Evolutionary conservation across 1,284 basidiomycete genomes (phyloP), one percentile per base, ranked within the genome.

Genomic region (Trametes pubescens): DNA sequence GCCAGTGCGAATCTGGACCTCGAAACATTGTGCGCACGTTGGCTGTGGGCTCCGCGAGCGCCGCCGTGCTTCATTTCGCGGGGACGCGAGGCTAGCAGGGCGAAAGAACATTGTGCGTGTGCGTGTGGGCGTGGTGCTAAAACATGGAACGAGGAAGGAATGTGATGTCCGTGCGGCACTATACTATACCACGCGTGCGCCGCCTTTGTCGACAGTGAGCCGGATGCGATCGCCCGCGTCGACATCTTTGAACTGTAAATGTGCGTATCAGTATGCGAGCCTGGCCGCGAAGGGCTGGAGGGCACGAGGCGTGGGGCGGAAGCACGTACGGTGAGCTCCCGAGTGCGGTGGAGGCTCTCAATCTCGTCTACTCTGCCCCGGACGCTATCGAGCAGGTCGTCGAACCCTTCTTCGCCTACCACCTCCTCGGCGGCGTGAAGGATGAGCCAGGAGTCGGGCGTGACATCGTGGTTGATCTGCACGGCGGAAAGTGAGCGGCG

Each of bases 371-470:
- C 87, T 35, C 92, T 83, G 68, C 86, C 84, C 55, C 89, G 82
- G 29, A 94, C 92, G 62, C 80, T 80, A 59, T 92, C 84, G 16
- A 95, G 82, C 55, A 87, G 72, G 34, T 91, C 86, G 62, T 94
- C 87, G 73, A 95, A 94, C 16, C 86, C 88, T 52, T 90, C 86
- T 72, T 86, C 85, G 37, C 86, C 80, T 34, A 90, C 87, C 11
- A 94, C 88, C 69, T 90, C 81, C 65, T 83, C 81, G 13, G 89
- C 89, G 34, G 91, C 89, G 62, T 86, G 86, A 6, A 94, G 80
- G 51, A 92, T 85, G 37, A 92, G 79, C 79, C 90, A 86, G 0
- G 89, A 93, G 76, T 94, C 93, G 16, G 91, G 90, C 48, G 89
- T 87, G 16, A 95, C 89, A 62, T 93, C 84, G 73, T 93, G 90